A percentile compares a stretch with the other conserved stretches of the same genome.
Evolutionary conservation across 2,329 filamentous ascomycete genomes (phyloP).

Genomic region (Hypoxylon sp.): DNA sequence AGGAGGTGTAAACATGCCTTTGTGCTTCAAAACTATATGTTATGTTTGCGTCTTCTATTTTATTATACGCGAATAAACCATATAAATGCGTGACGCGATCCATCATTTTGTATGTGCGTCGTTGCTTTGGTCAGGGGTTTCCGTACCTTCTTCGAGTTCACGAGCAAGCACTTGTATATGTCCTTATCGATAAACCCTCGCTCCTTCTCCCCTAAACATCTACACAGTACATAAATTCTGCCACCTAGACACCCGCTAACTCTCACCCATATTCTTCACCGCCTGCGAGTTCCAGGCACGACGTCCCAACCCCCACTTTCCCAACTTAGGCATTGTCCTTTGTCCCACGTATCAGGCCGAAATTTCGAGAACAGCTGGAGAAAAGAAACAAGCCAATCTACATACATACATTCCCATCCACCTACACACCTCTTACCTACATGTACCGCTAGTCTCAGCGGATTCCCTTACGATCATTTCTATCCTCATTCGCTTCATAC

Average conservation of each 20-base stretch:
- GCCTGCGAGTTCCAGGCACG: constrained; percentile 12
- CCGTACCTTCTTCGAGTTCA: too few species aligned
- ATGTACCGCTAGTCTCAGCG: neutral
- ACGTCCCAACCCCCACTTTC: constrained; percentile 31
- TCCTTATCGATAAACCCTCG: constrained; percentile 9
- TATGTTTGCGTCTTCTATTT: neutral
- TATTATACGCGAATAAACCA: too few species aligned
- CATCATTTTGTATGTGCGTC: too few species aligned
- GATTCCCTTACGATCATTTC: neutral
- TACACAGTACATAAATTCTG: constrained; percentile 2
- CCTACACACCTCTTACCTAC: constrained; percentile 2
- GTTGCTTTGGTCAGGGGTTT: neutral
- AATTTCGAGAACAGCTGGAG: constrained; percentile 45
- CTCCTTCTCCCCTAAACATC: neutral
- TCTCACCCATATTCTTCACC: constrained; percentile 4
- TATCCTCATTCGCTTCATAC: constrained; percentile 8
- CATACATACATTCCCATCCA: neutral
- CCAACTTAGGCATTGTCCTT: constrained; percentile 27
- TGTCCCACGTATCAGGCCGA: constrained; percentile 42
- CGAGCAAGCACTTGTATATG: neutral
- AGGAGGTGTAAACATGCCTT: neutral
- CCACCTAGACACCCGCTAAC: neutral
- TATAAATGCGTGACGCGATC: too few species aligned
- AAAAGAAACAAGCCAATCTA: constrained; percentile 17
- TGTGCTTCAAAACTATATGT: neutral